Evolutionary conservation across 805 yeast genomes (phyloP).

Genomic region (Saccharomycopsis fodiens): DNA sequence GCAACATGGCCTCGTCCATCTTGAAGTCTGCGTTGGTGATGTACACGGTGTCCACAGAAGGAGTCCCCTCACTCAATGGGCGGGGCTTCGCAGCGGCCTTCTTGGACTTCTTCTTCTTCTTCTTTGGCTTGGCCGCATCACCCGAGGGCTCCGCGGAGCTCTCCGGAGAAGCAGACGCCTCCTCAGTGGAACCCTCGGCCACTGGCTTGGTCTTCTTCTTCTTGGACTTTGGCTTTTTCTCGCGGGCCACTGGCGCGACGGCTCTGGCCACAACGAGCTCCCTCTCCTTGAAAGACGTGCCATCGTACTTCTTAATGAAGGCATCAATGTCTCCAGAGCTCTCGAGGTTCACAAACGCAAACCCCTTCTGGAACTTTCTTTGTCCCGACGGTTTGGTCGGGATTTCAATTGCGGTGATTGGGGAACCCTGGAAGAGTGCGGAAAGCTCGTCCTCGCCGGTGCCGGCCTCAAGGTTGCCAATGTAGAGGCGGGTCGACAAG

Average conservation of each 20-base stretch:
- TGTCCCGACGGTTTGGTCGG: slow-evolving; percentile 33
- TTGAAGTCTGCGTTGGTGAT: slow-evolving; percentile 51
- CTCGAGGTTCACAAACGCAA: slow-evolving; percentile 51
- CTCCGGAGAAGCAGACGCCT: slow-evolving; percentile 15
- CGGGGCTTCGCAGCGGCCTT: slow-evolving; percentile 12
- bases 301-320: slow-evolving; percentile 36
- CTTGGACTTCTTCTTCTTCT: too few species aligned
- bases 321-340: slow-evolving; percentile 35
- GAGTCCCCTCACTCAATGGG: slow-evolving; percentile 40
- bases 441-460: slow-evolving; percentile 48
- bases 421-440: slow-evolving; percentile 41
- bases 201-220: slow-evolving; percentile 13
- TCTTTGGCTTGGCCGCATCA: slow-evolving; percentile 2
- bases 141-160: slow-evolving; percentile 24
- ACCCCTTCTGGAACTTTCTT: slow-evolving; percentile 39
- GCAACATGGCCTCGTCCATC: slow-evolving; percentile 40
- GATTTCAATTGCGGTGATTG: slow-evolving; percentile 40
- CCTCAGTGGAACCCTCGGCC: slow-evolving; percentile 21
- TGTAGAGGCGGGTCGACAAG: slow-evolving; percentile 44
- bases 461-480: slow-evolving; percentile 59
- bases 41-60: slow-evolving; percentile 53
- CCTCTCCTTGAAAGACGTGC: slow-evolving; percentile 38
- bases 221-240: slow-evolving; percentile 9
- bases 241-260: slow-evolving; percentile 30
- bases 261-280: slow-evolving; percentile 47